These are phyloP conservation scores for Eremothecium coryli DNA, from an alignment of 1,139 yeast species.

Conservation along the genomic window DNA sequence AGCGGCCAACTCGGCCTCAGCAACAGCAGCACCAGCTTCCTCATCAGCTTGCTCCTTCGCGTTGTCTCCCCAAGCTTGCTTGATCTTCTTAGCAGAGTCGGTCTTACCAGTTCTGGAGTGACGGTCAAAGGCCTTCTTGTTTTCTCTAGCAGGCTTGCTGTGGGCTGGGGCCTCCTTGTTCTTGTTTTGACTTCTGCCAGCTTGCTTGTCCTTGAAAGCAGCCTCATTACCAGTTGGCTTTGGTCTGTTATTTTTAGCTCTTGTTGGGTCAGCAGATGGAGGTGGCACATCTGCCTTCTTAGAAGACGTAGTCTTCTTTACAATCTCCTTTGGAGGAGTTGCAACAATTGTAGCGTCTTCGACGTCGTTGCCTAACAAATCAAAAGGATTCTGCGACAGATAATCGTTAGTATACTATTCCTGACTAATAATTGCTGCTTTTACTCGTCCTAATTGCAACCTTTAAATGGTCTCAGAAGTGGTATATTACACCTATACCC, in stretches of 20 bases:
- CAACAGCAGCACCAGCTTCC: constrained; percentile 42
- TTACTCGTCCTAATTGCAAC: too few relatives aligned
- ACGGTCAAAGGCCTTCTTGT: constrained; percentile 59
- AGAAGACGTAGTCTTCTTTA: constrained; percentile 74
- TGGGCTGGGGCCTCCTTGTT: constrained; percentile 51
- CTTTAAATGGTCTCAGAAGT: too few relatives aligned
- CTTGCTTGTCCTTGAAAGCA: constrained; percentile 65
- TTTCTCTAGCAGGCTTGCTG: constrained; percentile 44
- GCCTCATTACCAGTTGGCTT: constrained; percentile 81
- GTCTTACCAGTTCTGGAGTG: constrained; percentile 75
- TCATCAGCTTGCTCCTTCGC: constrained; percentile 42
- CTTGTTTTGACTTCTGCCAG: constrained; percentile 58
- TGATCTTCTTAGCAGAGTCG: constrained; percentile 77
- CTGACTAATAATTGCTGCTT: too few relatives aligned
- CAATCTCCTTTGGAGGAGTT: constrained; percentile 60
- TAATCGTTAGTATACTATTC: too few relatives aligned
- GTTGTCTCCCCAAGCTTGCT: constrained; percentile 81
- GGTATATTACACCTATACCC: too few relatives aligned
- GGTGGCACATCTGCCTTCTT: constrained; percentile 86
- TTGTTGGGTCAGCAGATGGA: constrained; percentile 69
- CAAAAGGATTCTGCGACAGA: constrained; percentile 39
- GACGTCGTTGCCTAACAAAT: constrained; percentile 65
- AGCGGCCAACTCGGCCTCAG: constrained; percentile 37
- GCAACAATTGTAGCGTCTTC: constrained; percentile 51
- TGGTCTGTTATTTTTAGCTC: constrained; percentile 65